Evolutionary conservation across 2,329 filamentous ascomycete species (phyloP).

Genomic region (Corinectria fuckeliana): DNA sequence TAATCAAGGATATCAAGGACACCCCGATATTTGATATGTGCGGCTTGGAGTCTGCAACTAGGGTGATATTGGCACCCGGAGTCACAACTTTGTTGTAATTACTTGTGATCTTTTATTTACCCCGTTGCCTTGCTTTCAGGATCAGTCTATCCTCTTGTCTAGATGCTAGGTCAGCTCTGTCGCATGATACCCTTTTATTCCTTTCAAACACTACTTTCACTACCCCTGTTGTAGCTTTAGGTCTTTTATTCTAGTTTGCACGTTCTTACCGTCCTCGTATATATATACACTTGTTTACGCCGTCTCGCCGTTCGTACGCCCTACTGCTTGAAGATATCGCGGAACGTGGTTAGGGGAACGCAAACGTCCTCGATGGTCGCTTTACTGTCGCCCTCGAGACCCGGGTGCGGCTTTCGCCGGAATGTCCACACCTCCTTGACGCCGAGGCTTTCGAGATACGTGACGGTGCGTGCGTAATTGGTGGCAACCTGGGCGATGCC

Average conservation of each 20-base stretch:
- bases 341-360: constrained; percentile 51
- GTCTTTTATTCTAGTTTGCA: not conserved
- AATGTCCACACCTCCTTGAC: constrained; percentile 69
- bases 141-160: constrained; percentile 12
- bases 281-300: not conserved
- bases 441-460: constrained; percentile 72
- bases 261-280: no score
- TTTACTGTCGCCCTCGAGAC: constrained; percentile 39
- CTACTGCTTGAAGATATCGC: constrained; percentile 36
- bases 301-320: not conserved
- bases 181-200: constrained; percentile 35
- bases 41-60: constrained; percentile 9
- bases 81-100: constrained; percentile 21
- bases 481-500: constrained; percentile 85
- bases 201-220: not conserved
- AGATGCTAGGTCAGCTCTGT: constrained; percentile 25
- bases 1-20: not conserved
- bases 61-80: not conserved
- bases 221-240: not conserved
- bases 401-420: constrained; percentile 45
- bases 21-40: constrained; percentile 15
- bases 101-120: constrained; percentile 16
- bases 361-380: constrained; percentile 50
- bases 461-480: constrained; percentile 75
- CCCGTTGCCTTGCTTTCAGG: constrained; percentile 3